Evolutionary conservation across 1,284 basidiomycete species (phyloP).

Genomic region (Cryptococcus depauperatus): DNA sequence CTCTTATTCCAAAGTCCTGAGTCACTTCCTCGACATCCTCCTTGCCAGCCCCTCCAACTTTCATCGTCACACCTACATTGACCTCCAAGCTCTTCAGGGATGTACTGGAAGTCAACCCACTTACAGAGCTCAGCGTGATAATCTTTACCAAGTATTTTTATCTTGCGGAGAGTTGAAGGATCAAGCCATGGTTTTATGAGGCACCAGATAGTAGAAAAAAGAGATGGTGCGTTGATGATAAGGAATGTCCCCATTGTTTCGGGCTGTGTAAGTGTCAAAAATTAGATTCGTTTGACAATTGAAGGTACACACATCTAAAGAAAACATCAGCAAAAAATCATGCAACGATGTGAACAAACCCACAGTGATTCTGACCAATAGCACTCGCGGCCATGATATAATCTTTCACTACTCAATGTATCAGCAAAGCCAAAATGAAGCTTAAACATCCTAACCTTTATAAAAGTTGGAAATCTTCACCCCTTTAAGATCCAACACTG

Average conservation of each 20-base stretch:
- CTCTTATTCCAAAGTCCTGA: conserved; percentile 79
- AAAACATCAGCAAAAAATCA: background rate
- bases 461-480: conserved; percentile 80
- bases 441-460: conserved; percentile 46
- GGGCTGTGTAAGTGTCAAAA: conserved; percentile 48
- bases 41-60: conserved; percentile 73
- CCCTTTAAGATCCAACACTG: conserved; percentile 84
- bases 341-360: conserved; percentile 11
- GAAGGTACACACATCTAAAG: conserved; percentile 9
- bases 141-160: conserved; percentile 63
- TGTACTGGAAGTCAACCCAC: conserved; percentile 73
- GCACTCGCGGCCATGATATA: conserved; percentile 72
- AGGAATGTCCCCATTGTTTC: conserved; percentile 94
- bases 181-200: conserved; percentile 92
- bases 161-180: conserved; percentile 87
- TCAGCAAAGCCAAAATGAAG: background rate
- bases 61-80: no score
- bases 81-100: conserved; percentile 76
- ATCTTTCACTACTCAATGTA: conserved; percentile 59
- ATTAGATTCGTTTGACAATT: background rate
- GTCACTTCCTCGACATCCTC: conserved; percentile 82
- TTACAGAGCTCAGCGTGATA: conserved; percentile 61
- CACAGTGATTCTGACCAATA: conserved; percentile 80
- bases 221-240: conserved; percentile 88
- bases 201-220: conserved; percentile 81